These are phyloP conservation scores for Pichia sp. DNA, from an alignment of 1,139 yeast species.

Conservation along the genomic window DNA sequence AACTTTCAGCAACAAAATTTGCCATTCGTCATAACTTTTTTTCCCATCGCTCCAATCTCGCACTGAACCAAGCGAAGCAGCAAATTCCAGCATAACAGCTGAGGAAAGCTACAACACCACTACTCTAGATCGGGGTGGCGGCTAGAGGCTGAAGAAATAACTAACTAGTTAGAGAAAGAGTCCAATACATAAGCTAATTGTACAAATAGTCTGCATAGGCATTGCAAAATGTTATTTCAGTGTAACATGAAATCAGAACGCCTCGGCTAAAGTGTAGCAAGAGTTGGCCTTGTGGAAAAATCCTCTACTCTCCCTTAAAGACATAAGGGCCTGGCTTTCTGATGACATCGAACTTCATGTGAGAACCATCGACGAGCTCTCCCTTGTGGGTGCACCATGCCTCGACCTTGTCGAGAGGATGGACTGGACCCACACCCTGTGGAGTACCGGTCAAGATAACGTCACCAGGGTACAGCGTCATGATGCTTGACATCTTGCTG, in stretches of 20 bases:
- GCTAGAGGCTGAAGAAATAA: neutral
- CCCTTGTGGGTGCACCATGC: constrained; percentile 61
- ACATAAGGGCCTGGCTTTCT: constrained; percentile 79
- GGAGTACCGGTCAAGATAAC: constrained; percentile 94
- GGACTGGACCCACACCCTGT: constrained; percentile 86
- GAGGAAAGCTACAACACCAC: no score
- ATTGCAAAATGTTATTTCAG: no score
- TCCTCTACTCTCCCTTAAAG: constrained; percentile 37
- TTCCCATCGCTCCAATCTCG: neutral
- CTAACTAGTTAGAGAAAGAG: neutral
- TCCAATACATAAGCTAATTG: no score
- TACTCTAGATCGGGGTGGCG: no score
- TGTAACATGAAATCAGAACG: no score
- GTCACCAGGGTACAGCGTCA: constrained; percentile 90
- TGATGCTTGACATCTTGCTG: constrained; percentile 75
- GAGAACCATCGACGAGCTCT: constrained; percentile 47
- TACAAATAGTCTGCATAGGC: neutral
- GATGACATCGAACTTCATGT: constrained; percentile 53
- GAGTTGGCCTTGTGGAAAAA: neutral
- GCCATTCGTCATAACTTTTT: neutral
- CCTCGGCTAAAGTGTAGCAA: neutral
- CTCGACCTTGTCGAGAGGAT: constrained; percentile 70
- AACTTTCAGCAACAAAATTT: neutral
- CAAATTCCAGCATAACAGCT: no score
- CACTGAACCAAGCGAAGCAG: neutral